Evolutionary conservation across 2,329 filamentous ascomycete genomes (phyloP).

Genomic region (Epichloe gansuensis): DNA sequence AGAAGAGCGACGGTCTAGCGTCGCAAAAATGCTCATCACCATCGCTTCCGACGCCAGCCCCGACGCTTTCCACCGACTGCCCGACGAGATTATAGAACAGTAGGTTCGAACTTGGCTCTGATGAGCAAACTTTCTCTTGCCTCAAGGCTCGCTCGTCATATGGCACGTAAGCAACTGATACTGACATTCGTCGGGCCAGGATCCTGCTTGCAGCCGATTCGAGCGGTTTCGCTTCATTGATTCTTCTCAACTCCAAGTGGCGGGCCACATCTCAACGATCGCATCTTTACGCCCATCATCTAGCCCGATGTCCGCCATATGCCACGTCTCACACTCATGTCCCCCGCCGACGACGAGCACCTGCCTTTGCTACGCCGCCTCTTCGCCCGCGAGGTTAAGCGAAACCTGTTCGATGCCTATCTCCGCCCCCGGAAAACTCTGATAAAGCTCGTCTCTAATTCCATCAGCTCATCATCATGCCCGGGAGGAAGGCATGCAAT

Average conservation of each 20-base stretch:
- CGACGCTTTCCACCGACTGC: slow-evolving; percentile 40
- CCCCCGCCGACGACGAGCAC: slow-evolving; percentile 30
- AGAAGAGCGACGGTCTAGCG: slow-evolving; percentile 20
- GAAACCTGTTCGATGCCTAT: slow-evolving; percentile 68
- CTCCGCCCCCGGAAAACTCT: slow-evolving; percentile 57
- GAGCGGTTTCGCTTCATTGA: slow-evolving; percentile 53
- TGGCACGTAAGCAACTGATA: neutral
- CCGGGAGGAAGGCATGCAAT: slow-evolving; percentile 80
- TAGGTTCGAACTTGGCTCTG: slow-evolving; percentile 24
- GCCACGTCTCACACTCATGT: slow-evolving; percentile 35
- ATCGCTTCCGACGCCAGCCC: slow-evolving; percentile 14
- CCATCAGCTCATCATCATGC: slow-evolving; percentile 71
- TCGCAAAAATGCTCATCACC: slow-evolving; percentile 20
- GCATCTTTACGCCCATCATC: slow-evolving; percentile 50
- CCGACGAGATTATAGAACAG: slow-evolving; percentile 61
- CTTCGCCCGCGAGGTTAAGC: slow-evolving; percentile 60
- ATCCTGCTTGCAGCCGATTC: slow-evolving; percentile 49
- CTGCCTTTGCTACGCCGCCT: slow-evolving; percentile 49
- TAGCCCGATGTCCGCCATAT: slow-evolving; percentile 49
- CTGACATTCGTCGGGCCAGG: slow-evolving; percentile 24
- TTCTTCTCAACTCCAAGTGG: slow-evolving; percentile 55
- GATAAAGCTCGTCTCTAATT: slow-evolving; percentile 71
- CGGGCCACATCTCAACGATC: slow-evolving; percentile 49
- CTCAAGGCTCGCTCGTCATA: neutral
- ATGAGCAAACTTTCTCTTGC: neutral